Conservation (phyloP, 441 rosid genomes). For the Pelargonium cotyledonis region DNA sequence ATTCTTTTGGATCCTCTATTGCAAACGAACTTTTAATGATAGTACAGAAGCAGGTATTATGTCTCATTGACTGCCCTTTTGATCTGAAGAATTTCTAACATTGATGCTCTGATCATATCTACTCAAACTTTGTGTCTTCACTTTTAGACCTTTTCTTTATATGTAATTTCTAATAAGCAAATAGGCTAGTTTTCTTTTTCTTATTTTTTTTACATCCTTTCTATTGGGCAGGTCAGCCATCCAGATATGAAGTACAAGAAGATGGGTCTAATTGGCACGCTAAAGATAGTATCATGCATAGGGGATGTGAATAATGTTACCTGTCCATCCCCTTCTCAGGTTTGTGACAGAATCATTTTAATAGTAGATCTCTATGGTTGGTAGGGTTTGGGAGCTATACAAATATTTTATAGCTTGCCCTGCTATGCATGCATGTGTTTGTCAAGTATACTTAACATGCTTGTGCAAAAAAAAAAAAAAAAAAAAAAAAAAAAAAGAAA, state of each 20-base stretch:
- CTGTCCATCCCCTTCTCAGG: conserved; percentile 33
- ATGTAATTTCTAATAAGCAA: neutral
- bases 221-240: conserved; percentile 56
- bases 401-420: conserved; percentile 4
- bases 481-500: too few species aligned
- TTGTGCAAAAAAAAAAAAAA: neutral
- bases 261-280: conserved; percentile 80
- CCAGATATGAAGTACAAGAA: conserved; percentile 69
- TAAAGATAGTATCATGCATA: conserved; percentile 62
- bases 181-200: neutral
- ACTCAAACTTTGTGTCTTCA: neutral
- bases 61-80: conserved; percentile 7
- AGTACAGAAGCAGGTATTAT: conserved; percentile 68
- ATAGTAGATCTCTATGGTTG: neutral
- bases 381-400: neutral
- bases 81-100: neutral
- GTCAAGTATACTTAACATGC: neutral
- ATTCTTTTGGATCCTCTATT: conserved; percentile 49
- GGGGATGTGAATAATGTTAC: conserved; percentile 38
- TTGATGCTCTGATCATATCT: conserved; percentile 4
- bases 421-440: neutral
- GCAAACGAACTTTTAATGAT: conserved; percentile 76
- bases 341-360: conserved; percentile 17
- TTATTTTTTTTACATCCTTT: neutral
- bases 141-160: neutral